phyloP scores from a whole-genome alignment of 495 filamentous ascomycete species.

The Durotheca rogersii region DNA sequence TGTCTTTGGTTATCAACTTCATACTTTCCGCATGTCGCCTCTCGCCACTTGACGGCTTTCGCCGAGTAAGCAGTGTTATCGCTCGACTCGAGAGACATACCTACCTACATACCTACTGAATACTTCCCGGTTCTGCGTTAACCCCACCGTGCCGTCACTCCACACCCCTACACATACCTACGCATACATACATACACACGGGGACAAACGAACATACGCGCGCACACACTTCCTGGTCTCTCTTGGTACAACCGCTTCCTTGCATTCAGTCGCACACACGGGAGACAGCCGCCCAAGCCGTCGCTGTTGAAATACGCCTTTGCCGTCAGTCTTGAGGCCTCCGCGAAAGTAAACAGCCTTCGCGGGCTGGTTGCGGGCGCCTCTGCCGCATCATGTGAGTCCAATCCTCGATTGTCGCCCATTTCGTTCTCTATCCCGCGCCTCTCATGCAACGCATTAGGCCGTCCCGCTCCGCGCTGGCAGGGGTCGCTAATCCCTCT shows the following conservation, averaged over 20 bases:
- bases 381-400: slow-evolving; percentile 40
- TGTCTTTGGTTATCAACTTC: slow-evolving; percentile 13
- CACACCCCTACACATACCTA: too few species aligned
- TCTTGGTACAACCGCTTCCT: slow-evolving; percentile 21
- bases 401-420: background rate
- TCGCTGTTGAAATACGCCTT: slow-evolving; percentile 15
- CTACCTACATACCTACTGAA: slow-evolving; percentile 17
- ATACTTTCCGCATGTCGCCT: slow-evolving; percentile 9
- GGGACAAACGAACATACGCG: too few species aligned
- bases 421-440: background rate
- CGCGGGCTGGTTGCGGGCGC: slow-evolving; percentile 24
- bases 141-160: slow-evolving; percentile 24
- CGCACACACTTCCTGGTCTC: background rate
- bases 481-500: slow-evolving; percentile 17
- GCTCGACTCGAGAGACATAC: slow-evolving; percentile 20
- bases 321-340: slow-evolving; percentile 11
- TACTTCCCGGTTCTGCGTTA: slow-evolving; percentile 11
- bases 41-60: slow-evolving; percentile 1
- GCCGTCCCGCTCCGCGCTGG: background rate
- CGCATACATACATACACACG: too few species aligned
- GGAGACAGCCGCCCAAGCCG: slow-evolving; percentile 12
- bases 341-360: slow-evolving; percentile 25
- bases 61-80: slow-evolving; percentile 8
- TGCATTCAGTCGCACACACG: slow-evolving; percentile 29
- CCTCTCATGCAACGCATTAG: background rate